Evolutionary conservation across 2,329 filamentous ascomycete genomes (phyloP).

Genomic region (Aspergillus hortae): DNA sequence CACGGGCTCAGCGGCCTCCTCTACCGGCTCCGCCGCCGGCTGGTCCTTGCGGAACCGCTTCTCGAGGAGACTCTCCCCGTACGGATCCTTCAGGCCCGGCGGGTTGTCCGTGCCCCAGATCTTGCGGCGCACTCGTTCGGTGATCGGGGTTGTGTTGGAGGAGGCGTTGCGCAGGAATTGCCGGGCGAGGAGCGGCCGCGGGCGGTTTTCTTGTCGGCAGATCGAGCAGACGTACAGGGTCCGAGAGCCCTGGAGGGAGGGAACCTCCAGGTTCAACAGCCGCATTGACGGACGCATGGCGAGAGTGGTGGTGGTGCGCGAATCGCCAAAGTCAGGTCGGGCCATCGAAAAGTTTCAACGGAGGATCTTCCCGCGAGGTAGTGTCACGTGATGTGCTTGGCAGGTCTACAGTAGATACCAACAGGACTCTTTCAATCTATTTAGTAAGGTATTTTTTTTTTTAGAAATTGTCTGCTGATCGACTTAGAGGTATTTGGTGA

Average conservation of each 20-base stretch:
- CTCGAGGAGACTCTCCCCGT: conserved; percentile 37
- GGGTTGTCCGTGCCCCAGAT: conserved; percentile 51
- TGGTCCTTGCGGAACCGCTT: conserved; percentile 20
- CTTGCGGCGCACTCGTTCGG: conserved; percentile 45
- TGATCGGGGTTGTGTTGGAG: conserved; percentile 34
- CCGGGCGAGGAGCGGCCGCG: conserved; percentile 27
- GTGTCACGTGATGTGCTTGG: conserved; percentile 24
- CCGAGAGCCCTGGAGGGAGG: conserved; percentile 23
- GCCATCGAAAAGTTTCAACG: conserved; percentile 17
- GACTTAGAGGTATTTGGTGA: too few relatives aligned
- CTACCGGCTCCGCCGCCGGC: conserved; percentile 10
- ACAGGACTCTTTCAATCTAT: background rate
- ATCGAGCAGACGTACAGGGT: conserved; percentile 38
- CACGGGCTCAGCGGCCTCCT: conserved; percentile 8
- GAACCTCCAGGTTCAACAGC: conserved; percentile 34
- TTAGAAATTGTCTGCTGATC: too few relatives aligned
- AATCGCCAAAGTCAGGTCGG: conserved; percentile 3
- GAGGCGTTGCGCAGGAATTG: conserved; percentile 36
- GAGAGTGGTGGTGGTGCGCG: conserved; percentile 13
- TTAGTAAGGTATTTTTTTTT: too few relatives aligned
- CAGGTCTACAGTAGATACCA: background rate
- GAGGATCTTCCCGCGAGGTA: conserved; percentile 3
- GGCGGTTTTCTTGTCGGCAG: conserved; percentile 36
- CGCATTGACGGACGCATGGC: conserved; percentile 38
- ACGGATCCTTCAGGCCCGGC: conserved; percentile 48